Evolutionary conservation across 1,284 basidiomycete species (phyloP).

Genomic region (Boletellus deceptivus): DNA sequence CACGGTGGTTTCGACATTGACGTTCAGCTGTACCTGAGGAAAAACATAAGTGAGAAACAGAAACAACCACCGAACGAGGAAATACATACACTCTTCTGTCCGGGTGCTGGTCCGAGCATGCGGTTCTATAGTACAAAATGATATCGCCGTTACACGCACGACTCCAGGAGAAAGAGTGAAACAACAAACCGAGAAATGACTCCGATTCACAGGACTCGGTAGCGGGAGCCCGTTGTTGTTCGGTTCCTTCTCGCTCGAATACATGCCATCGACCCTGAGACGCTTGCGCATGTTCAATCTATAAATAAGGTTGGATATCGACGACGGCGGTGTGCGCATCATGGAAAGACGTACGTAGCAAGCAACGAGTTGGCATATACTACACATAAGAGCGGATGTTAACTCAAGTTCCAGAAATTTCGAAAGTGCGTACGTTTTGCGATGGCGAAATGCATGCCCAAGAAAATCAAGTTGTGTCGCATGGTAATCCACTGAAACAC

Average conservation of each 20-base stretch:
- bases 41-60: not conserved
- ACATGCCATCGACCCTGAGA: conserved; percentile 25
- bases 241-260: conserved; percentile 29
- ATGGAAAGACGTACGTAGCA: conserved; percentile 25
- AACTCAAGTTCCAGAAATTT: not conserved
- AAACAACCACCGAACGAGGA: not conserved
- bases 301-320: not conserved
- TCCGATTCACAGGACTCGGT: conserved; percentile 21
- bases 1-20: conserved; percentile 35
- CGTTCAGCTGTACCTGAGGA: conserved; percentile 27
- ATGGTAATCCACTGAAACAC: conserved; percentile 45
- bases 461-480: conserved; percentile 45
- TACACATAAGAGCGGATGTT: not conserved
- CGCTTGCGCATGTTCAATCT: conserved; percentile 34
- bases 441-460: conserved; percentile 52
- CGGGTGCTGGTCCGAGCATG: conserved; percentile 18
- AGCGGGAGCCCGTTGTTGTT: conserved; percentile 18
- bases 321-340: not conserved
- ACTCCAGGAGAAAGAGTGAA: not conserved
- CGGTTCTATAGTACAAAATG: conserved; percentile 19
- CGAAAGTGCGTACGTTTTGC: conserved; percentile 40
- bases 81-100: conserved; percentile 22
- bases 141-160: not conserved
- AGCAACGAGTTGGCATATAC: conserved; percentile 35
- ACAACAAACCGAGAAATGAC: conserved; percentile 25